These are phyloP conservation scores for Diophrys appendiculata DNA, from an alignment of 73 alveolate species.

Conservation along the genomic window DNA sequence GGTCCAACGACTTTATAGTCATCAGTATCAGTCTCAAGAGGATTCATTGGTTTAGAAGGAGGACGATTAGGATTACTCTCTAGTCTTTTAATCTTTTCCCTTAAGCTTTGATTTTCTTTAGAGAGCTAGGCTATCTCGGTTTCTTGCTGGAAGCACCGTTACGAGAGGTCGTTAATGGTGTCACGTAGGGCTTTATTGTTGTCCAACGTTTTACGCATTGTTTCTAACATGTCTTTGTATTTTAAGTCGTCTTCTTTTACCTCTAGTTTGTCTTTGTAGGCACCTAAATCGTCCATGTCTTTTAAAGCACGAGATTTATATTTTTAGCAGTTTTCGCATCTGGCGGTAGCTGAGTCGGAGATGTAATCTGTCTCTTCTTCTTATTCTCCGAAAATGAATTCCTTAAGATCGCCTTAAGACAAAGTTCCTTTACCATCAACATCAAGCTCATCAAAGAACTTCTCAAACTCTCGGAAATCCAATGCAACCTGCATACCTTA, in stretches of 20 bases:
- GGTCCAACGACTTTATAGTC: too few species aligned
- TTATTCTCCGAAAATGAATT: neutral
- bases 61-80: neutral
- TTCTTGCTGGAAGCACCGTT: neutral
- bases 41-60: too few species aligned
- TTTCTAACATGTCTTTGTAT: neutral
- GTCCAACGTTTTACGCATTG: neutral
- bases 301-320: neutral
- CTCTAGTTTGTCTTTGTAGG: neutral
- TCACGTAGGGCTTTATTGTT: neutral
- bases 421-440: neutral
- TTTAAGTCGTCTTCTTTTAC: neutral
- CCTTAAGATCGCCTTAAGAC: neutral
- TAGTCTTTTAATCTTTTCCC: neutral
- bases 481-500: neutral
- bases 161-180: neutral
- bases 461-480: neutral
- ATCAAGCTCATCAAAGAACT: neutral
- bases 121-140: neutral
- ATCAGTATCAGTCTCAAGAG: constrained; percentile 2
- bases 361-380: neutral
- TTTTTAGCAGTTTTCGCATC: neutral
- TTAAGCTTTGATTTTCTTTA: neutral
- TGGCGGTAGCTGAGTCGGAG: neutral
- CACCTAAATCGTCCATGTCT: neutral